Base-by-base conservation (phyloP, 2,329 filamentous ascomycete genomes). In the Sporothrix protearum region DNA sequence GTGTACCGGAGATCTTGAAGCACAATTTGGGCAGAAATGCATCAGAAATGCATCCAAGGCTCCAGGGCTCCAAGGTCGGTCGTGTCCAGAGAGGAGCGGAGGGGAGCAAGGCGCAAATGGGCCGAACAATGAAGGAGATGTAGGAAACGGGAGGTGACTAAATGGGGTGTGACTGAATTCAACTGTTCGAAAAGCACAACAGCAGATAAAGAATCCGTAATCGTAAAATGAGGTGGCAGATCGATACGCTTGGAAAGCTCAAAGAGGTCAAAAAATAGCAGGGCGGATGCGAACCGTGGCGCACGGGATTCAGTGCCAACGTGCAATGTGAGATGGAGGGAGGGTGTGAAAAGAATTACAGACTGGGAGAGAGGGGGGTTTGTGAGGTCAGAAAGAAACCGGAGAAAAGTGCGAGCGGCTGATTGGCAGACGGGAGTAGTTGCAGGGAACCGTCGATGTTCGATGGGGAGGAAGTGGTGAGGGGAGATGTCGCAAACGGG, bases 1-100 rank as follows among this genome's bases (percentile, higher is more conserved):
- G 25, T 30, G 67, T 69, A 51, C 68, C 68, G 30, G 39, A 33
- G 68, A 63, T 61, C 55, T 25, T 61, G 25, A 63, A 70, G 64
- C 66, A 64, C 57, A 68, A 5, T 63, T 72, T 66, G 71, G 71
- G 71, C 71, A 72, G 30, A 42, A 63, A 72, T 72, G 71, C 71
- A 57, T 64, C 28, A 53, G n/a, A 25, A 14, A 16, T 36, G 55
- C 42, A 47, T 25, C 39, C 36, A 68, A 39, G 69, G 22, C 33
- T 51, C 10, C 22, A 33, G 45, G 22, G 16, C n/a, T n/a, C n/a
- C n/a, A n/a, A n/a, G n/a, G n/a, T n/a, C 10, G 33, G 28, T n/a
- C 3, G 33, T 45, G n/a, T 12, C 9, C 49, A 45, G 3, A n/a
- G 36, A 49, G 12, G 53, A 39, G 28, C 9, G 19, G 22, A 39